Evolutionary conservation across 2,329 filamentous ascomycete species (phyloP), one percentile per base, ranked within the genome.

Genomic region (Fusarium sp.): DNA sequence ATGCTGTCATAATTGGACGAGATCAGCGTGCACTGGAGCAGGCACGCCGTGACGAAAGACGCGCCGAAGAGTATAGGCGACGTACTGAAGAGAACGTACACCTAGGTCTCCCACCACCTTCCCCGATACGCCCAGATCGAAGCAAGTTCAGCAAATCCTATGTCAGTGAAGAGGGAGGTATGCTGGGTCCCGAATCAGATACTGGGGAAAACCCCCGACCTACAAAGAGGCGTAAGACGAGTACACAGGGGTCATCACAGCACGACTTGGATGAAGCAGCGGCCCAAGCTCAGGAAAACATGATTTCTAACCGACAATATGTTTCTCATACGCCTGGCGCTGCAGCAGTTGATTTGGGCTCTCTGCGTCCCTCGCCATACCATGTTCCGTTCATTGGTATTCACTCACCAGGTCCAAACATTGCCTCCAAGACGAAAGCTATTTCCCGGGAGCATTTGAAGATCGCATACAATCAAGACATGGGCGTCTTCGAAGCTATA

Each of bases 371-470:
- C 3, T 89, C 89, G 29, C 88, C 89, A 1, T 81, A 87, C 67
- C 86, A 90, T 63, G 88, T 90, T 61, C 90, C 91, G 7, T 87
- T 93, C 64, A 86, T 94, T 54, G 89, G 89, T 38, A 93, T 95
- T 48, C 93, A 94, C 79, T 93, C 92, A 7, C 90, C 89, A 1
- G 87, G 88, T 4, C 87, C 87, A 10, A 84, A 88, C 54, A 89
- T 89, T 67, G 87, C 89, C 6, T 84, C 80, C 66, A 89, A 88
- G 70, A 93, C 92, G 56, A 93, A 92, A 77, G 88, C 88, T 56
- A 94, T 95, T 60, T 95, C 93, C 7, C 86, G 92, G 68, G 85
- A 92, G 74, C 93, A 95, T 79, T 84, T 93, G 54, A 91, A 90
- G 76, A 93, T 95, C 73, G 84, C 88, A 51, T 95, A 91, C 81